phyloP scores from a whole-genome alignment of 805 yeast genomes.

The Debaryomyces tyrocola region DNA sequence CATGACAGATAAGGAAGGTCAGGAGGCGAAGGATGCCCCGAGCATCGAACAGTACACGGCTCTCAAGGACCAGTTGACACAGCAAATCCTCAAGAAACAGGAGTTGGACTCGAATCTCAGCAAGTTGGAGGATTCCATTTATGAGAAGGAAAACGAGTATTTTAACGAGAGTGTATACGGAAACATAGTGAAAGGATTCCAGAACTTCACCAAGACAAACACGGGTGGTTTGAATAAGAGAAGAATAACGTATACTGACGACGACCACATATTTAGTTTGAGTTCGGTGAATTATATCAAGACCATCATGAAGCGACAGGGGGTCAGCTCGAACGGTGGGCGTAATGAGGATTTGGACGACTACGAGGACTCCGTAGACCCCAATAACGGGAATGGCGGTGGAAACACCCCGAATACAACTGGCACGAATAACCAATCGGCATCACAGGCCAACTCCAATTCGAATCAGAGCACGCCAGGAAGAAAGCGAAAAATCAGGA shows the following conservation, averaged over 20 bases:
- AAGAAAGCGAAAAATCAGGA: conserved; percentile 27
- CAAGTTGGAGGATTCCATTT: conserved; percentile 72
- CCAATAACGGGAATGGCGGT: conserved; percentile 5
- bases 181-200: conserved; percentile 90
- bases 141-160: conserved; percentile 74
- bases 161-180: conserved; percentile 72
- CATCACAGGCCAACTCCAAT: neutral
- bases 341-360: conserved; percentile 36
- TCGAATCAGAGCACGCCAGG: conserved; percentile 18
- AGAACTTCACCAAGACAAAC: conserved; percentile 60
- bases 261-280: conserved; percentile 78
- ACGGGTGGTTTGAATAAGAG: conserved; percentile 40
- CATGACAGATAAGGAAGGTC: conserved; percentile 6
- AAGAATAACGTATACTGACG: conserved; percentile 59
- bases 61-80: conserved; percentile 64
- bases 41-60: conserved; percentile 56
- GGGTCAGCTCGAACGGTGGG: conserved; percentile 30
- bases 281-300: conserved; percentile 71
- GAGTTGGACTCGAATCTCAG: conserved; percentile 64
- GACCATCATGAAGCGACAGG: conserved; percentile 49
- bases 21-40: conserved; percentile 2
- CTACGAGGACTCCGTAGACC: conserved; percentile 37
- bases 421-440: neutral
- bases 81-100: conserved; percentile 59
- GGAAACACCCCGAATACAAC: conserved; percentile 5